Base-by-base conservation (phyloP, 129 eudicot genomes). In the Helichrysum umbraculigerum region DNA sequence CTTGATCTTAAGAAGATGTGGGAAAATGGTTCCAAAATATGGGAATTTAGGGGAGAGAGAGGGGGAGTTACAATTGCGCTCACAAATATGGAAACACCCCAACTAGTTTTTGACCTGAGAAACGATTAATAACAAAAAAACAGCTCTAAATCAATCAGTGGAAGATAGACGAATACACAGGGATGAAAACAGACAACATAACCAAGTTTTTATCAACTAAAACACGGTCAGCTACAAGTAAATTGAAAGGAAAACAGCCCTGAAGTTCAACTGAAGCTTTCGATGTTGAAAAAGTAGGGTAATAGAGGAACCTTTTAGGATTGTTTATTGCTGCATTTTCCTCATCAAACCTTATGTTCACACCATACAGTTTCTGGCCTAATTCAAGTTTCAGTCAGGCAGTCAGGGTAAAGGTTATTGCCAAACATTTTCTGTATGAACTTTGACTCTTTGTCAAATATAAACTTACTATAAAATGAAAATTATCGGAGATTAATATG, bases 81-180 rank as follows among this genome's bases (percentile, higher is more conserved):
- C 72, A 87, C 70, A 70, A 86, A 66, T 60, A 91, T 59, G 34
- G 99, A 91, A 78, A 88, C 76, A 20, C 92, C 74, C 99, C 99
- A 94, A 68, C 76, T 89, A 77, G 96, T 51, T 75, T 81, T 85
- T 71, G 77, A 83, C 86, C 98, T 93, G 81, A 58, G 39, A 79
- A 51, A 25, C 70, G 63, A 67, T 39, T 25, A 15, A 73, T 75
- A 19, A 20, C 68, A 73, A 35, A 76, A 41, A 39, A 3, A 19
- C 12, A 32, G 35, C 20, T 76, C n/a, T 4, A 17, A 70, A 62
- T 63, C 52, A 71, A 70, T 9, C 56, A 65, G 72, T 63, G 77
- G 78, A 78, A 21, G 57, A 59, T 35, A 47, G 25, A 19, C 8
- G 69, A 11, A 28, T 41, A 68, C 37, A 66, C 52, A 21, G 22